A percentile compares a stretch with the other conserved stretches of the same genome.
These are phyloP conservation scores for Brettanomyces custersianus DNA, from an alignment of 805 yeast species.

Conservation along the genomic window DNA sequence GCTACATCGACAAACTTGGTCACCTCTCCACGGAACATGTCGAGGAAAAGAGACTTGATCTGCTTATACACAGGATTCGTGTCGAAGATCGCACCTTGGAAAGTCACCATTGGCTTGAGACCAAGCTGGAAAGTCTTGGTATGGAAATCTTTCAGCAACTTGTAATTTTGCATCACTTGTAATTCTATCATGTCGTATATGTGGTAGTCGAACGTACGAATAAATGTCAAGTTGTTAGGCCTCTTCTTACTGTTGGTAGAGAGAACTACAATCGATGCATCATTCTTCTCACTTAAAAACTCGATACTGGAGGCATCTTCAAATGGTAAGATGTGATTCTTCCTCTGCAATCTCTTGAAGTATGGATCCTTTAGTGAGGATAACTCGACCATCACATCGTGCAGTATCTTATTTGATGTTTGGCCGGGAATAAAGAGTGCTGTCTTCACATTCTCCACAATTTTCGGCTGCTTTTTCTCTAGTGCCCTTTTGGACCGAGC, in stretches of 20 bases:
- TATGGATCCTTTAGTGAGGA: slow-evolving; percentile 88
- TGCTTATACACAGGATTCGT: slow-evolving; percentile 80
- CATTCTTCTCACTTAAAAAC: slow-evolving; percentile 93
- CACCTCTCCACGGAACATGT: slow-evolving; percentile 81
- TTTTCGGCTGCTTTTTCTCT: slow-evolving; percentile 79
- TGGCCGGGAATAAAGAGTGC: slow-evolving; percentile 91
- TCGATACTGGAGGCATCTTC: slow-evolving; percentile 82
- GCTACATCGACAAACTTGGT: slow-evolving; percentile 85
- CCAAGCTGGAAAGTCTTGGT: slow-evolving; percentile 79
- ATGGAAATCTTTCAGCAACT: slow-evolving; percentile 72
- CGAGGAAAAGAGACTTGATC: slow-evolving; percentile 79
- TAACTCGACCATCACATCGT: slow-evolving; percentile 83
- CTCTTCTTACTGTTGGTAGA: slow-evolving; percentile 81
- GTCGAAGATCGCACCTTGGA: slow-evolving; percentile 89
- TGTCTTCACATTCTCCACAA: slow-evolving; percentile 80
- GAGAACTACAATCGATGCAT: slow-evolving; percentile 73
- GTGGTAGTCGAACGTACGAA: slow-evolving; percentile 84
- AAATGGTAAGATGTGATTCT: slow-evolving; percentile 86
- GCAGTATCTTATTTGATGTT: slow-evolving; percentile 67
- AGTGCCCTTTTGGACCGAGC: slow-evolving; percentile 94
- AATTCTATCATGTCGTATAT: slow-evolving; percentile 92
- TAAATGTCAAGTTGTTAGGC: slow-evolving; percentile 82
- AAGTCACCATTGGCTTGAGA: slow-evolving; percentile 86
- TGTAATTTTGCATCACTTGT: slow-evolving; percentile 56
- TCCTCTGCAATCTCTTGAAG: slow-evolving; percentile 76